Base-by-base conservation (phyloP, 768 basidiomycete species). In the Suillus spraguei region DNA sequence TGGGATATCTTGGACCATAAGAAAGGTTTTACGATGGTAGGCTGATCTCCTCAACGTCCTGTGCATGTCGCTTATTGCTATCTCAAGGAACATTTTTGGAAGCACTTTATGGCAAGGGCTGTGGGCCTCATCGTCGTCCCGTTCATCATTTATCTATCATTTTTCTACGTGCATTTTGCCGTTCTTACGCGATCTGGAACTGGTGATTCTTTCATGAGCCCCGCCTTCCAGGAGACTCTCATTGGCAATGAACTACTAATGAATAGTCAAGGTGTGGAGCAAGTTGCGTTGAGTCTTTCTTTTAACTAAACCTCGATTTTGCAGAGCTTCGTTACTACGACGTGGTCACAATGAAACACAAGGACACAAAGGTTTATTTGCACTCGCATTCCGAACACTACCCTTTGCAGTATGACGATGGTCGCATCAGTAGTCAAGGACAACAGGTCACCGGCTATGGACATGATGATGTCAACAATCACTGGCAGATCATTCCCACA, bases 381-480 rank as follows among this genome's bases (percentile, higher is more conserved):
- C 97, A 99, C 76, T 99, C 97, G 2, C 97, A 99, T 72, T 75
- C 85, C 1, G 96, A 98, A 41, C 83, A 79, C 41, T 99, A 99
- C 74, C 97, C 97, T 54, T 81, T 98, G 64, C 89, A 89, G 62
- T 99, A 99, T 72, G 92, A 95, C 0, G 97, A 99, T 69, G 95
- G 95, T 3, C 92, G 97, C 65, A 87, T 99, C 76, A 94, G 92
- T 67, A 94, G 91, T 68, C 94, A 96, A 85, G 95, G 94, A 66
- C 96, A 97, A 80, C 96, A 97, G 72, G 95, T 97, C 49, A 97
- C 95, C 33, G 97, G 92, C 52, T 99, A 98, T 76, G 91, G 87
- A 1, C 92, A 97, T 77, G 89, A 94, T 59, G 97, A 99, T 72
- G 83, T 87, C 62, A 99, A 99, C 82, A 99, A 99, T 78, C 72